phyloP scores from a whole-genome alignment of 2,329 filamentous ascomycete genomes.

The Colletotrichum echinochloae region DNA sequence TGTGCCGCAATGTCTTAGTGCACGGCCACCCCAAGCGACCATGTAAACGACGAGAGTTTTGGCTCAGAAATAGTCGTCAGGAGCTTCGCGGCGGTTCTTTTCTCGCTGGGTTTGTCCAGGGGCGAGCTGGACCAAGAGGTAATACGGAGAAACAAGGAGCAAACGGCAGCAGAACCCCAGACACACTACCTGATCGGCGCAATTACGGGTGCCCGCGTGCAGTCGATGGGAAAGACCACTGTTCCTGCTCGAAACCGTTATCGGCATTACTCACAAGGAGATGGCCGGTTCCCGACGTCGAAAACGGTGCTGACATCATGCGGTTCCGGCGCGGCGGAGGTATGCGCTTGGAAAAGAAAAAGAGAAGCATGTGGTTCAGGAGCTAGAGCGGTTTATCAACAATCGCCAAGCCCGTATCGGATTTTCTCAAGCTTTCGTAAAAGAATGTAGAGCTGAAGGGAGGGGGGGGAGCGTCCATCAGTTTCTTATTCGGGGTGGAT shows the following conservation, averaged over 20 bases:
- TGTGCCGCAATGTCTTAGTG: background rate
- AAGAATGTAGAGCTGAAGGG: background rate
- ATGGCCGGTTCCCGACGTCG: background rate
- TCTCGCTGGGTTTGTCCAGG: background rate
- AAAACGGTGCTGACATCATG: slow-evolving; percentile 21
- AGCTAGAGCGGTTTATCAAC: background rate
- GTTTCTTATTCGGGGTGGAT: slow-evolving; percentile 12
- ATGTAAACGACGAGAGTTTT: background rate
- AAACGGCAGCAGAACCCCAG: background rate
- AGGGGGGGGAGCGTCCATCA: background rate
- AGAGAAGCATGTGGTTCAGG: background rate
- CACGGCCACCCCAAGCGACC: background rate
- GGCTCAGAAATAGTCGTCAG: background rate
- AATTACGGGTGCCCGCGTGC: background rate
- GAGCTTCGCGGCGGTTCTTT: background rate
- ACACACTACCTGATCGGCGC: background rate
- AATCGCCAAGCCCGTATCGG: slow-evolving; percentile 2
- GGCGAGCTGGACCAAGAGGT: background rate
- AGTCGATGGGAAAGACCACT: background rate
- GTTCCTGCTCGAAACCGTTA: slow-evolving; percentile 1
- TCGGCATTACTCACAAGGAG: background rate
- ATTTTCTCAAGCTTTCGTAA: slow-evolving; percentile 3
- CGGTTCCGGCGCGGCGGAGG: background rate
- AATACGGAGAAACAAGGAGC: background rate
- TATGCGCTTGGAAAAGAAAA: background rate